Base-by-base conservation (phyloP, 73 alveolate species). In the Paramecium octaurelia region DNA sequence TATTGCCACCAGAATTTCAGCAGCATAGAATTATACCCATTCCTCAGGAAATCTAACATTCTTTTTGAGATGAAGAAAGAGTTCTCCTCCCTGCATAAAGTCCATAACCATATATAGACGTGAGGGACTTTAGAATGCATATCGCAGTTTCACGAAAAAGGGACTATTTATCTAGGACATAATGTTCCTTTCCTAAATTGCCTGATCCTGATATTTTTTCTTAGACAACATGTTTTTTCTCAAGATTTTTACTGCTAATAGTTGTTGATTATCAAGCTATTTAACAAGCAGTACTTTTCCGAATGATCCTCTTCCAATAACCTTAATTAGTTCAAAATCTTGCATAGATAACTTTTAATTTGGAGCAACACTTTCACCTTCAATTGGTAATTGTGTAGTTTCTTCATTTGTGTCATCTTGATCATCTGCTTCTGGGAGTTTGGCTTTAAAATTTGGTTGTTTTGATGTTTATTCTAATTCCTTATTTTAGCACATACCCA, bases 241-340 rank as follows among this genome's bases (percentile, higher is more conserved):
- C 38, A 87, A 38, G 6, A 87, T 64, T 64, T 68, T 87, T 21
- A 87, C 86, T 23, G 89, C 89, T 8, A 36, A 87, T 24, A 68
- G 54, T 60, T 58, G n/a, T 44, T 87, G 46, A 24, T 34, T 36
- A 18, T 46, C 94, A 97, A 76, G 83, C 88, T 90, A 94, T 95
- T 93, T 86, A 2, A 96, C 99, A 27, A 97, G 89, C 86, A 96
- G 92, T 16, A 97, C 99, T 93, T 97, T 97, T 38, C 99, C 99
- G 76, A 97, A 97, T 3, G 99, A 92, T 6, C 99, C 99, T 85
- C 97, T 60, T 6, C 99, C 99, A 42, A 97, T 94, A 11, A 97
- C 98, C 95, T 97, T 94, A 27, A 94, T 90, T 36, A 93, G 58
- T 9, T 24, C 94, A 85, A 96, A 96, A 93, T 95, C 60, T 6